Base-by-base conservation (phyloP, 2,329 filamentous ascomycete species). In the Akanthomyces dipterigenus region DNA sequence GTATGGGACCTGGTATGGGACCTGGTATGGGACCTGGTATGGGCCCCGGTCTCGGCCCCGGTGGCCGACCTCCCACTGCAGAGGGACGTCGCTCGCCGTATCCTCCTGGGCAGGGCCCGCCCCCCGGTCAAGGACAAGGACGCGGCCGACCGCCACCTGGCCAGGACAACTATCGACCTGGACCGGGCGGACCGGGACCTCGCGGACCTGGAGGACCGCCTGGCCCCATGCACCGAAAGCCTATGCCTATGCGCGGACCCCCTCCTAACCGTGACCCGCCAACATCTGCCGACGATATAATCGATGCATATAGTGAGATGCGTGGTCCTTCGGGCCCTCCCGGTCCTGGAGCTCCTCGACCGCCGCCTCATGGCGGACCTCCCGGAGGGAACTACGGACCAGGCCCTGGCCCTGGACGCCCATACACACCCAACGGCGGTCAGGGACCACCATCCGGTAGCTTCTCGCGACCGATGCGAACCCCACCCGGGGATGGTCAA, bases 351-450 rank as follows among this genome's bases (percentile, higher is more conserved):
- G 61, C 50, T 9, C 46, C 60, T 45, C 63, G 61, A 7, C 64
- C 63, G 5, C 66, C 66, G 14, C 67, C 68, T 18, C 65, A 67
- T n/a, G 66, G 68, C 38, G 65, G 66, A 12, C 66, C 66, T 63
- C 90, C 91, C 1, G 76, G 82, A 5, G 84, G 96, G 64, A 88
- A 97, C 72, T 97, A 97, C 74, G 93, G 93, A 0, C 91, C 88
- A 6, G 62, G 60, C 14, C 63, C 63, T 16, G 63, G 61, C 7
- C n/a, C 8, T 4, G 53, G 40, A 2, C 64, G 57, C 5, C 57
- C 57, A 36, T 60, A 60, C 57, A 60, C 57, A 31, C 57, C 57
- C 22, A 60, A 63, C 28, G 51, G 55, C 16, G 40, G 56, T 43
- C 55, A 64, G 61, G 62, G 66, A 64, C 22, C 67, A 14, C 66